Evolutionary conservation across 2,329 filamentous ascomycete species (phyloP), one percentile per base, ranked within the genome.

Genomic region (Alternaria ethzedia): DNA sequence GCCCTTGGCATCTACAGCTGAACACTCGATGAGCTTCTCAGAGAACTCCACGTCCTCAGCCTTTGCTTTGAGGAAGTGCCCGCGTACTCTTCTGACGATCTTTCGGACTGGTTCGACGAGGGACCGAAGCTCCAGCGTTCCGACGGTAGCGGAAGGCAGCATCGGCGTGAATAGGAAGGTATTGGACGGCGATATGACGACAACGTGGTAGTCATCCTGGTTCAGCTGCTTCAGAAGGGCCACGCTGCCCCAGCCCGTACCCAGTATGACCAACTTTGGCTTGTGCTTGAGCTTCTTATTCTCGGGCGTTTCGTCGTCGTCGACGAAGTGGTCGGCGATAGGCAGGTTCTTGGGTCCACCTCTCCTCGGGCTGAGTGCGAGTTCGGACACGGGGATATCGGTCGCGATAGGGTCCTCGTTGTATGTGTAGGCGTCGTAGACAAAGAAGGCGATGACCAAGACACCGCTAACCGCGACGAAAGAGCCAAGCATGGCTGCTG

Each of bases 121-220:
- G 54, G 94, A 97, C 68, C 95, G 87, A 74, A 98, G 84, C 76
- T 97, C 95, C 30, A 99, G 84, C 0, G 96, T 99, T 12, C 96
- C 96, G 6, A 99, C 96, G 0, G 96, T 99, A 8, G 96, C 96
- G 32, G 94, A 97, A 2, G 96, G 96, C 46, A 99, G 85, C 94
- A 99, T 98, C 1, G 96, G 96, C 2, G 96, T 99, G 80, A 99
- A 99, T 30, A 99, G 83, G 82, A 99, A 99, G 82, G 98, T 97
- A 75, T 98, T 98, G 36, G 91, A 91, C 0, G 96, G 95, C 12
- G 94, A 97, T 46, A 99, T 91, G 43, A 99, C 91, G 5, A 95
- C 98, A 70, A 99, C 90, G 80, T 99, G 94, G 78, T 97, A 99
- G 72, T 97, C 93, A 12, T 94, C 93, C 0, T 94, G 90, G 66